Conservation (phyloP, 441 rosid species). For the Gossypium schwendimanii region DNA sequence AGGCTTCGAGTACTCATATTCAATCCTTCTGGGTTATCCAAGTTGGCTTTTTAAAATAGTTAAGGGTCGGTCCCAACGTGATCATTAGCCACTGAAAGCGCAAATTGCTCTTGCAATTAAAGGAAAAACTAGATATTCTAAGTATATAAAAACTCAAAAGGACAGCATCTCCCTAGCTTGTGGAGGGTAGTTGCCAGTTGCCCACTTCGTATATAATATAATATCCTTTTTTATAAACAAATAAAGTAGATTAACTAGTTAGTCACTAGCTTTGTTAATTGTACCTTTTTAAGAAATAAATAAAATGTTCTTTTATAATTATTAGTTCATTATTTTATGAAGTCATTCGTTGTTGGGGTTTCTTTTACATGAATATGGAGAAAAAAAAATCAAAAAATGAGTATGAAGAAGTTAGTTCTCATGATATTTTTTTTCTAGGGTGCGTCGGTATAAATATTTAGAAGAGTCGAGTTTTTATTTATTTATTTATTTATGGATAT, state of each 20-base stretch:
- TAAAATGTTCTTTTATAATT: background rate
- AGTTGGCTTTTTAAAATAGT: background rate
- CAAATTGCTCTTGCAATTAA: slow-evolving; percentile 18
- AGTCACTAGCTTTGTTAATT: background rate
- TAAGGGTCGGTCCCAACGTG: background rate
- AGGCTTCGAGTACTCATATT: background rate
- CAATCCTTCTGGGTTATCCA: background rate
- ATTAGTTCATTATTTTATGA: background rate
- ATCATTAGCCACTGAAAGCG: slow-evolving; percentile 8
- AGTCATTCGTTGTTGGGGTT: background rate
- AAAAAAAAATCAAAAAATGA: too few relatives aligned
- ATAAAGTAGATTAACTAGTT: background rate
- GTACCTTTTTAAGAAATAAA: background rate
- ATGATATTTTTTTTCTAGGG: too few relatives aligned
- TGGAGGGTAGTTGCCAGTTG: slow-evolving; percentile 3
- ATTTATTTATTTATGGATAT: too few relatives aligned
- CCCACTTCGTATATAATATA: background rate
- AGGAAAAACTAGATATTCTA: background rate
- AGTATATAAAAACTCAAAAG: background rate
- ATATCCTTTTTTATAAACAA: background rate
- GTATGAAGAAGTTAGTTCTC: too few relatives aligned
- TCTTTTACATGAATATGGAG: too few relatives aligned
- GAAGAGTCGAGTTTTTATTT: too few relatives aligned
- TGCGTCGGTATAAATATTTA: too few relatives aligned
- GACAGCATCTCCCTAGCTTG: slow-evolving; percentile 6